phyloP scores from a whole-genome alignment of 371 early-diverging fungal species.

The Syncephalis plumigaleata region DNA sequence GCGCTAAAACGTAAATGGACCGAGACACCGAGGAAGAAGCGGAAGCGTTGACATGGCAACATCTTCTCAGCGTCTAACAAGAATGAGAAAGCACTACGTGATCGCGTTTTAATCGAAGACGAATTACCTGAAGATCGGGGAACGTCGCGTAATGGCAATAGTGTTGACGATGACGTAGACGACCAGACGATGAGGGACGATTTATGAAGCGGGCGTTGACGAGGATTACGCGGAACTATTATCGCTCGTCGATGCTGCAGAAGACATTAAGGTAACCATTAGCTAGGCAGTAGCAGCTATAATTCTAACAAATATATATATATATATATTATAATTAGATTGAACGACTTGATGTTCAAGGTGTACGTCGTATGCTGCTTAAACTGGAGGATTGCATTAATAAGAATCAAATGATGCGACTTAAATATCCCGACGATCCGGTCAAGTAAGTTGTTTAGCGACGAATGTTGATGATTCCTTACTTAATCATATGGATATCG shows the following conservation, averaged over 20 bases:
- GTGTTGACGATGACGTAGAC: slow-evolving; percentile 10
- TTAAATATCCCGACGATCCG: slow-evolving; percentile 63
- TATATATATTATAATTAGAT: slow-evolving; percentile 10
- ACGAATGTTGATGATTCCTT: neutral
- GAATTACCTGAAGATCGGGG: neutral
- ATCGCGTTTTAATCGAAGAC: neutral
- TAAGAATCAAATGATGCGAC: slow-evolving; percentile 73
- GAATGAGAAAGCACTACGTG: neutral
- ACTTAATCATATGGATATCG: slow-evolving; percentile 4
- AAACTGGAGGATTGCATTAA: slow-evolving; percentile 71
- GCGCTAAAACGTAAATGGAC: neutral
- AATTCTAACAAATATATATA: neutral
- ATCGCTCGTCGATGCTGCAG: slow-evolving; percentile 69
- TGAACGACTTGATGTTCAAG: slow-evolving; percentile 34
- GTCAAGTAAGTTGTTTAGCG: slow-evolving; percentile 23
- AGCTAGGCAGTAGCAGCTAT: neutral
- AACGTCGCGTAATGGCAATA: neutral
- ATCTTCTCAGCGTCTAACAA: no score
- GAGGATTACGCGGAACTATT: slow-evolving; percentile 56
- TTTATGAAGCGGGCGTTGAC: slow-evolving; percentile 78
- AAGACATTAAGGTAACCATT: slow-evolving; percentile 40
- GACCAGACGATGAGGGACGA: slow-evolving; percentile 56
- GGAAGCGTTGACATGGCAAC: no score
- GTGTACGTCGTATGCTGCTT: slow-evolving; percentile 55
- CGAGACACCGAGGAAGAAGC: neutral